phyloP scores from a whole-genome alignment of 805 yeast species.

The Ogataea ramenticola region DNA sequence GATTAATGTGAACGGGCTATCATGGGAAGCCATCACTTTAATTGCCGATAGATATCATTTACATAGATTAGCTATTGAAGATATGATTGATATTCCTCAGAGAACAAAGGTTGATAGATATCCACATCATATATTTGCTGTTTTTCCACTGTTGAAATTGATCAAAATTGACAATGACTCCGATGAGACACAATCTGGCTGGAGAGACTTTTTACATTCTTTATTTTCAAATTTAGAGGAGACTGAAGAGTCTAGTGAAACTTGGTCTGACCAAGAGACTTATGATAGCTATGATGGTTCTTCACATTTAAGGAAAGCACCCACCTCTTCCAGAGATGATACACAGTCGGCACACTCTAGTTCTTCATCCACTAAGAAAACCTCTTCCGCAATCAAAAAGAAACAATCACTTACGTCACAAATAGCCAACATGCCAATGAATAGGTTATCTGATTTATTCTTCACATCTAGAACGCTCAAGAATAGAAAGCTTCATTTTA shows the following conservation, averaged over 20 bases:
- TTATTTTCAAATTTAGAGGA: neutral
- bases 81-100: constrained; percentile 57
- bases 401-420: constrained; percentile 11
- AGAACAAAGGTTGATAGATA: constrained; percentile 52
- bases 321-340: neutral
- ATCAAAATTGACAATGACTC: constrained; percentile 20
- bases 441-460: constrained; percentile 28
- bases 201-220: neutral
- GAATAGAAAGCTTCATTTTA: constrained; percentile 18
- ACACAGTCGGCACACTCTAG: too few species aligned
- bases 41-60: constrained; percentile 37
- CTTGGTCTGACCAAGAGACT: neutral
- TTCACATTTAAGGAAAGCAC: neutral
- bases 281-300: neutral
- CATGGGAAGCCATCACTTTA: constrained; percentile 50
- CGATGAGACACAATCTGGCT: neutral
- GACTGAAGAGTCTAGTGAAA: neutral
- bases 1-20: constrained; percentile 54
- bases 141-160: constrained; percentile 45
- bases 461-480: constrained; percentile 9
- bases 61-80: constrained; percentile 53
- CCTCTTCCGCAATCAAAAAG: neutral
- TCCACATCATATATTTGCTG: constrained; percentile 43
- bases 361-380: too few species aligned
- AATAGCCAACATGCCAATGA: constrained; percentile 18